Evolutionary conservation across 495 filamentous ascomycete genomes (phyloP).

Genomic region (Pyronema omphalodes): DNA sequence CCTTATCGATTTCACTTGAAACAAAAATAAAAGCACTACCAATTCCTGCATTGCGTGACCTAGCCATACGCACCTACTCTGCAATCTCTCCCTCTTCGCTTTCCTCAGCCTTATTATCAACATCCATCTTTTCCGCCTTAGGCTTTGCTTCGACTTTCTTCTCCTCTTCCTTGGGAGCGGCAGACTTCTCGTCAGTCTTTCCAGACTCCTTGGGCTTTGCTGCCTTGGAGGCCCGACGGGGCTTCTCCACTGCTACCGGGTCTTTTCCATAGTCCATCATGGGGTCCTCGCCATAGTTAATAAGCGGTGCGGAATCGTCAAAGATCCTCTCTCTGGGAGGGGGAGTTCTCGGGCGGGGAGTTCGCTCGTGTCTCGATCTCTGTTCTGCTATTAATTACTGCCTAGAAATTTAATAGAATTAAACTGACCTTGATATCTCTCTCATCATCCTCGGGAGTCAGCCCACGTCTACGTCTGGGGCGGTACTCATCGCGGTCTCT

Average conservation of each 20-base stretch:
- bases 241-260: conserved; percentile 26
- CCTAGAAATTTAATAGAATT: neutral
- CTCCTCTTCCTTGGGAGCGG: neutral
- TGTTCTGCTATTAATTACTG: conserved; percentile 22
- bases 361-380: conserved; percentile 47
- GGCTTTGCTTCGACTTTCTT: neutral
- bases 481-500: conserved; percentile 71
- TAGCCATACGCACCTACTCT: conserved; percentile 38
- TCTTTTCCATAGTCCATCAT: conserved; percentile 6
- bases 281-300: conserved; percentile 7
- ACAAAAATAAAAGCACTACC: too few species aligned
- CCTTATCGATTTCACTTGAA: too few species aligned
- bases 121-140: conserved; percentile 23
- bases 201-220: neutral
- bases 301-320: conserved; percentile 4
- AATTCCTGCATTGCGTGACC: too few species aligned
- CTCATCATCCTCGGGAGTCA: conserved; percentile 55
- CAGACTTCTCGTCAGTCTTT: neutral
- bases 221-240: neutral
- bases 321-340: conserved; percentile 28
- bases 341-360: conserved; percentile 34
- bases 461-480: conserved; percentile 43
- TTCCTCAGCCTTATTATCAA: conserved; percentile 31
- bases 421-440: conserved; percentile 39
- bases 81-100: conserved; percentile 98